A percentile compares a stretch with the other conserved stretches of the same genome.
phyloP scores from a whole-genome alignment of 2,329 filamentous ascomycete genomes.

The Dothidotthia symphoricarpi region DNA sequence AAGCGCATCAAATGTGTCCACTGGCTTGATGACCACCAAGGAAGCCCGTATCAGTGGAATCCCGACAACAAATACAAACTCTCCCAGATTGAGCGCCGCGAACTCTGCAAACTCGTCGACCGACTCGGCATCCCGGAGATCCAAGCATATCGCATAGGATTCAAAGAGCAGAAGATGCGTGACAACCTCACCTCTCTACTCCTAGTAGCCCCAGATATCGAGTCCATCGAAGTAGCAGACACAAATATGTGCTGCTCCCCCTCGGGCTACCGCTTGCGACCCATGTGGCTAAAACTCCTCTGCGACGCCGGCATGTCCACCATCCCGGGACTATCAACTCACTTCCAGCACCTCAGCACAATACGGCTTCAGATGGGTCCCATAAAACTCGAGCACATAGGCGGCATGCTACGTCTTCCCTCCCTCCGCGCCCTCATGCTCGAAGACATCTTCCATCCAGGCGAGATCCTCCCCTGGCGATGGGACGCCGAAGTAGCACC shows the following conservation, averaged over 20 bases:
- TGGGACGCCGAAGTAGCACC: not conserved
- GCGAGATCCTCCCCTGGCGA: not conserved
- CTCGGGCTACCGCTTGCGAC: not conserved
- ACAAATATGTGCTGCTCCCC: constrained; percentile 2
- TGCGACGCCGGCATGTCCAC: constrained; percentile 1
- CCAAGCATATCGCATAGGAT: not conserved
- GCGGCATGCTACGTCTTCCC: constrained; percentile 2
- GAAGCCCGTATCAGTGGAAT: not conserved
- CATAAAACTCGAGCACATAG: not conserved
- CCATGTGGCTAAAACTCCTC: constrained; percentile 2
- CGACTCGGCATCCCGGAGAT: constrained; percentile 3
- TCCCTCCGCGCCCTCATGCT: constrained; percentile 1
- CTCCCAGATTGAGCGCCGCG: constrained; percentile 1
- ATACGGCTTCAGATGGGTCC: constrained; percentile 1
- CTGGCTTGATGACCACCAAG: not conserved
- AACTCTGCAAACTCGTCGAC: constrained; percentile 4
- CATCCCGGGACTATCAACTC: constrained; percentile 1
- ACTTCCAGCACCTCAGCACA: constrained; percentile 6
- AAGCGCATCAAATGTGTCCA: not conserved
- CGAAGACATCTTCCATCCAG: not conserved
- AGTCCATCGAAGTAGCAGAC: constrained; percentile 3
- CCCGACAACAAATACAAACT: not conserved
- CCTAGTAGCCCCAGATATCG: constrained; percentile 3
- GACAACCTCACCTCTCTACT: constrained; percentile 4
- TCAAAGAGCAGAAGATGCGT: not conserved